Conservation (phyloP, 768 basidiomycete species). For the Boletus reticuloceps region DNA sequence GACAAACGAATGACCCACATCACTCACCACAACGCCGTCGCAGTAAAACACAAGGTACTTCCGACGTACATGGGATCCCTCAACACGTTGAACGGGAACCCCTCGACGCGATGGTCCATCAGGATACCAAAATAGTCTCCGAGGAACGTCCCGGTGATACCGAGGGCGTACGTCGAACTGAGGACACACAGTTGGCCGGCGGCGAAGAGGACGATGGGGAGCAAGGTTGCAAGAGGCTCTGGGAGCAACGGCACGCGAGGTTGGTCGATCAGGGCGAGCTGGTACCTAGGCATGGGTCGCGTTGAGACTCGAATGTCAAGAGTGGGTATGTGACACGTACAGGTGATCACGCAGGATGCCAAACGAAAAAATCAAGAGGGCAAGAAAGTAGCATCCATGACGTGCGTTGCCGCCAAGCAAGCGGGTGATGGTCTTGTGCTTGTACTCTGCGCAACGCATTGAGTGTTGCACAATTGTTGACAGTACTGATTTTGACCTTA, state of each 20-base stretch:
- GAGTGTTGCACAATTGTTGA: no score
- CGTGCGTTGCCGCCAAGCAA: constrained; percentile 71
- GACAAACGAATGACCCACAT: accelerated
- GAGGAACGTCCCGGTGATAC: constrained; percentile 91
- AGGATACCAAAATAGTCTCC: constrained; percentile 83
- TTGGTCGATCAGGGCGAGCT: constrained; percentile 71
- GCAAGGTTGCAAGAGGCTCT: constrained; percentile 55
- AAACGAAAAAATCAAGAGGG: constrained; percentile 77
- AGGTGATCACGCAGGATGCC: constrained; percentile 85
- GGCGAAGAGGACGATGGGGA: constrained; percentile 60
- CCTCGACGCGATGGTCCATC: constrained; percentile 88
- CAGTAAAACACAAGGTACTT: constrained; percentile 86
- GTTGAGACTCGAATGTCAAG: no score
- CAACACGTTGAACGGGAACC: constrained; percentile 95
- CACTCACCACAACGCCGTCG: constrained; percentile 80
- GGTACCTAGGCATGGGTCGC: constrained; percentile 51
- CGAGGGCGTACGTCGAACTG: constrained; percentile 85
- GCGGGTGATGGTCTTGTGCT: constrained; percentile 84
- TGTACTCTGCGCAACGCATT: constrained; percentile 52
- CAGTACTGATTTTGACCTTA: constrained; percentile 32
- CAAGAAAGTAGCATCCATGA: constrained; percentile 84
- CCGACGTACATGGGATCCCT: constrained; percentile 97
- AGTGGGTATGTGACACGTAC: constrained; percentile 43
- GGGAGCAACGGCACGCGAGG: constrained; percentile 67
- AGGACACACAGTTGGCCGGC: constrained; percentile 84